Percentiles rank a stretch among this genome's conserved stretches.
Evolutionary conservation across 2,329 filamentous ascomycete species (phyloP).

Genomic region (Fusarium sp.): DNA sequence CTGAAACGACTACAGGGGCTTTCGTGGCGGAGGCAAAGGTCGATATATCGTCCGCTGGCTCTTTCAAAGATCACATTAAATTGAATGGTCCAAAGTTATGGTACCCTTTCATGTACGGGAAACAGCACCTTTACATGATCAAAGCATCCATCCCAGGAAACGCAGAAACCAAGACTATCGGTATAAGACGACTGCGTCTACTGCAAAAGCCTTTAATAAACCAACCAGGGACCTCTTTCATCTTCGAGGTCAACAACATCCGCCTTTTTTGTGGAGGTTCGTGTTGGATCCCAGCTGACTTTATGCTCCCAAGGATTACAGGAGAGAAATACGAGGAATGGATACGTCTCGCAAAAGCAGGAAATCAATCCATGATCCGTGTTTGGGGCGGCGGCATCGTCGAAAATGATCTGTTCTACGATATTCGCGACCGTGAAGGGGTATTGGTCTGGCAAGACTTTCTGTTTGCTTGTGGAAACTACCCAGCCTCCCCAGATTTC

Average conservation of each 20-base stretch:
- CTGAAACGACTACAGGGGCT: accelerated
- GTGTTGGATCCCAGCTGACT: slow-evolving; percentile 5
- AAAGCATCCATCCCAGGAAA: neutral
- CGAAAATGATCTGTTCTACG: neutral
- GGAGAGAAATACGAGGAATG: neutral
- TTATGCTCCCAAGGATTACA: neutral
- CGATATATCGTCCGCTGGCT: accelerated
- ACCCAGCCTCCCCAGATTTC: neutral
- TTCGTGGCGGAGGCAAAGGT: accelerated
- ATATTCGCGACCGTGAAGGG: neutral
- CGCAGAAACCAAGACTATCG: accelerated
- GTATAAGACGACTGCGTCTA: neutral
- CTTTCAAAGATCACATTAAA: accelerated
- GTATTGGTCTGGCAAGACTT: slow-evolving; percentile 21
- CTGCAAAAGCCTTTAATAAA: neutral
- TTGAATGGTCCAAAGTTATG: neutral
- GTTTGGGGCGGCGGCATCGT: slow-evolving; percentile 16
- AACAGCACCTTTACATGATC: neutral
- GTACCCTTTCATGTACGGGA: slow-evolving; percentile 9
- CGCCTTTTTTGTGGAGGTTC: neutral
- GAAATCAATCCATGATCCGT: slow-evolving; percentile 4
- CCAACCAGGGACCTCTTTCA: neutral
- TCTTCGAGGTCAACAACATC: slow-evolving; percentile 19
- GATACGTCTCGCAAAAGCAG: slow-evolving; percentile 3
- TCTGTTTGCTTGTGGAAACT: slow-evolving; percentile 11